A percentile compares a stretch with the other conserved stretches of the same genome.
These are phyloP conservation scores for Lactarius psammicola DNA, from an alignment of 768 basidiomycete species.

Conservation along the genomic window DNA sequence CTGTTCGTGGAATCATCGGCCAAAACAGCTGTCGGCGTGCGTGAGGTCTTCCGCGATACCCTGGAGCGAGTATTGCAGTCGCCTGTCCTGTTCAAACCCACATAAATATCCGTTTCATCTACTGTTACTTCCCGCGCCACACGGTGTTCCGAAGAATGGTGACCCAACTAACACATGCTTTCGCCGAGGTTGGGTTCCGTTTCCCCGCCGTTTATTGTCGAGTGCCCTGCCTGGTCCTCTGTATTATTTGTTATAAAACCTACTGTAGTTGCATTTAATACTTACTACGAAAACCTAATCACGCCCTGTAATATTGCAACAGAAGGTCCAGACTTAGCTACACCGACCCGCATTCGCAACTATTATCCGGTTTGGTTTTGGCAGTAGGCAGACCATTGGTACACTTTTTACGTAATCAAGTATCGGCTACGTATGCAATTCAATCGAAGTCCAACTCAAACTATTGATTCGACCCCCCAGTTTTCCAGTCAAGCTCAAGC, in stretches of 20 bases:
- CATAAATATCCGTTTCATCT: neutral
- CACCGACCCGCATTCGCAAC: neutral
- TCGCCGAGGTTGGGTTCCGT: neutral
- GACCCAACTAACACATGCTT: constrained; percentile 1
- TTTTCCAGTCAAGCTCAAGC: neutral
- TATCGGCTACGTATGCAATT: neutral
- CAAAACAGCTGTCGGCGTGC: neutral
- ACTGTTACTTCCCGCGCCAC: neutral
- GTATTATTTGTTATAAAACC: neutral
- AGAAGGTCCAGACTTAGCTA: neutral
- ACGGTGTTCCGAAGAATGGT: neutral
- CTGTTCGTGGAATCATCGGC: neutral
- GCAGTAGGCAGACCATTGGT: neutral
- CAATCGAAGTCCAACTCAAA: no score
- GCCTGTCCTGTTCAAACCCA: neutral
- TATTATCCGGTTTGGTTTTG: neutral
- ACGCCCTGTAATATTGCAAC: neutral
- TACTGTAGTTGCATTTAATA: neutral
- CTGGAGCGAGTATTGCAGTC: neutral
- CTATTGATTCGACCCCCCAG: no score
- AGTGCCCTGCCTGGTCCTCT: neutral
- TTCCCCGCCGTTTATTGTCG: neutral
- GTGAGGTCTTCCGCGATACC: neutral
- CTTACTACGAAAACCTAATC: neutral
- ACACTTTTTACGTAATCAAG: neutral